phyloP scores from a whole-genome alignment of 1,139 yeast species.

The Scheffersomyces titani region DNA sequence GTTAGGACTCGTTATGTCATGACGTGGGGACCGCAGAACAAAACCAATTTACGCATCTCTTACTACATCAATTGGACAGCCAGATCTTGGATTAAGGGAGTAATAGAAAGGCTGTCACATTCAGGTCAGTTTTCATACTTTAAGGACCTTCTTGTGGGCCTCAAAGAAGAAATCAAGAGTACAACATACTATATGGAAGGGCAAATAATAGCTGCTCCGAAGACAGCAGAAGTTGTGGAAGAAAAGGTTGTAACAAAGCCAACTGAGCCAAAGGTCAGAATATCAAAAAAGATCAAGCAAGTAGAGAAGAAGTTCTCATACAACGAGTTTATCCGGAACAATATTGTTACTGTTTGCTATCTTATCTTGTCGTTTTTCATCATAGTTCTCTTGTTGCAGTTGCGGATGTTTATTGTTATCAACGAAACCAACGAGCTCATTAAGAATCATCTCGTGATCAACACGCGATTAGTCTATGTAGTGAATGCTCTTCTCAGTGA shows the following conservation, averaged over 20 bases:
- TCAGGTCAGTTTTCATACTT: conserved; percentile 49
- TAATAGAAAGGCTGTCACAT: conserved; percentile 52
- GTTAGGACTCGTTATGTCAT: conserved; percentile 52
- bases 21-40: conserved; percentile 47
- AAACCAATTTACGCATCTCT: conserved; percentile 44
- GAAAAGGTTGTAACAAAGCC: conserved; percentile 5
- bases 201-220: conserved; percentile 11
- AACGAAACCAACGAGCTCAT: conserved; percentile 27
- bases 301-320: conserved; percentile 4
- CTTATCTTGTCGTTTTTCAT: conserved; percentile 22
- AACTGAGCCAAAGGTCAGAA: conserved; percentile 1
- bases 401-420: conserved; percentile 19
- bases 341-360: conserved; percentile 18
- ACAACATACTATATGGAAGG: conserved; percentile 25
- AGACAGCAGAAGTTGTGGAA: neutral
- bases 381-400: conserved; percentile 24
- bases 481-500: conserved; percentile 8
- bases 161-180: conserved; percentile 29
- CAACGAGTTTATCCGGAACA: conserved; percentile 14
- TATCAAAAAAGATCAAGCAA: conserved; percentile 1
- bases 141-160: conserved; percentile 30
- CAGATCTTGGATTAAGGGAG: conserved; percentile 55
- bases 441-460: conserved; percentile 26
- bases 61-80: conserved; percentile 57
- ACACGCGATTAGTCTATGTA: conserved; percentile 18